Base-by-base conservation (phyloP, 495 filamentous ascomycete species). In the Patellaria atrata region DNA sequence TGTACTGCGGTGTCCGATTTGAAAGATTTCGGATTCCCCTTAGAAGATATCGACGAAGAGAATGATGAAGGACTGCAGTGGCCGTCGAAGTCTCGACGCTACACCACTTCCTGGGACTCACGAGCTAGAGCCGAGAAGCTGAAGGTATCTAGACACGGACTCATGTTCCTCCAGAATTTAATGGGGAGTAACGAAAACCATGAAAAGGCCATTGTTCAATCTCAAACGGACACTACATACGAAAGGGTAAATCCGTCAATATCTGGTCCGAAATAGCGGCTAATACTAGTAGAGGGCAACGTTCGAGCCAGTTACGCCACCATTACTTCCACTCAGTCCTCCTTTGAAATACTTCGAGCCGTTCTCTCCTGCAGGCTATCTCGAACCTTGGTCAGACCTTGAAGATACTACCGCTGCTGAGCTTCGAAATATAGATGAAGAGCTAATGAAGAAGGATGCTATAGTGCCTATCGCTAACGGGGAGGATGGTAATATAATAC, bases 381-480 rank as follows among this genome's bases (percentile, higher is more conserved):
- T 78, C n/a, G 67, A 72, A 3, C 40, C 68, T 4, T 54, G 65
- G 1, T 70, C 70, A n/a, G 64, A 71, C 36, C 48, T 50, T 1
- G 57, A 50, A 24, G 64, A 63, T 22, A 54, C 62, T 8, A 50
- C 65, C 7, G 53, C 57, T 29, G 50, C 48, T 6, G 71, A 76
- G n/a, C 38, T 64, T 3, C 42, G 53, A n/a, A 53, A 38, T 3
- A 51, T 71, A 7, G 70, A 76, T 26, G 45, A 54, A 9, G 19
- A 32, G 13, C 41, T 68, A 17, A 53, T 59, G 32, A 27, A 44
- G 34, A 8, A 56, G 23, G 61, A 69, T 35, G 14, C 30, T 19
- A 23, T 54, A 33, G 8, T 41, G 25, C 41, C 39, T 35, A 40
- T 29, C 42, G 14, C 14, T 19, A 39, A 36, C 20, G 51, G 12